phyloP scores from a whole-genome alignment of 2,329 filamentous ascomycete species.

The Ophiosphaerella narmari region DNA sequence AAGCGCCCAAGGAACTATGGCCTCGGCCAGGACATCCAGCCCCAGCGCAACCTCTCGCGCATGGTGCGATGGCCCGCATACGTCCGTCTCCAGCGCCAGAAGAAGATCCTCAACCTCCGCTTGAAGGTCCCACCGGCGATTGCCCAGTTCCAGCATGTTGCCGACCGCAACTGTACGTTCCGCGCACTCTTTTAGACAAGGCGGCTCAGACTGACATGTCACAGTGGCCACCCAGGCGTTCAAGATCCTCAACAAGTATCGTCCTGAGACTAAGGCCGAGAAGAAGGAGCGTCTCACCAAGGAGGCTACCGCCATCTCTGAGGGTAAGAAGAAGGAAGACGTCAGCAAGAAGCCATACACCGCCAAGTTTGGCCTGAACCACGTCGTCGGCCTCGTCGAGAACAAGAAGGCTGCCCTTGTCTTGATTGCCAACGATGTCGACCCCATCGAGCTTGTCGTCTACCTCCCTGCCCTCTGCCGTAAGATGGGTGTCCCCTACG shows the following conservation, averaged over 20 bases:
- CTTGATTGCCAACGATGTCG: constrained; percentile 98
- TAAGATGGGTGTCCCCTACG: constrained; percentile 99
- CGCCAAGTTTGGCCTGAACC: constrained; percentile 99
- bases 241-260: constrained; percentile 99
- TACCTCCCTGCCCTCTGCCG: constrained; percentile 99
- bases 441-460: constrained; percentile 99
- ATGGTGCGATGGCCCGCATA: constrained; percentile 98
- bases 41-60: constrained; percentile 70
- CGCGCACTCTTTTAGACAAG: constrained; percentile 60
- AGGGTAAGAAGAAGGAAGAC: constrained; percentile 99
- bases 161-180: constrained; percentile 54
- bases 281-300: constrained; percentile 99
- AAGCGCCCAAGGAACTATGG: constrained; percentile 97
- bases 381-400: constrained; percentile 67
- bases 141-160: constrained; percentile 95
- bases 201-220: constrained; percentile 63
- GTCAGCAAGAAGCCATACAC: constrained; percentile 99
- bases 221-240: constrained; percentile 87
- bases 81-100: constrained; percentile 93
- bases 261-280: constrained; percentile 97
- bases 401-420: constrained; percentile 99
- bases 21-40: constrained; percentile 89
- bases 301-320: constrained; percentile 96
- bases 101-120: constrained; percentile 96
- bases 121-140: constrained; percentile 98